Evolutionary conservation across 352 stramenopile genomes (phyloP), one percentile per base, ranked within the genome.

Genomic region (Pythium brachiatum): DNA sequence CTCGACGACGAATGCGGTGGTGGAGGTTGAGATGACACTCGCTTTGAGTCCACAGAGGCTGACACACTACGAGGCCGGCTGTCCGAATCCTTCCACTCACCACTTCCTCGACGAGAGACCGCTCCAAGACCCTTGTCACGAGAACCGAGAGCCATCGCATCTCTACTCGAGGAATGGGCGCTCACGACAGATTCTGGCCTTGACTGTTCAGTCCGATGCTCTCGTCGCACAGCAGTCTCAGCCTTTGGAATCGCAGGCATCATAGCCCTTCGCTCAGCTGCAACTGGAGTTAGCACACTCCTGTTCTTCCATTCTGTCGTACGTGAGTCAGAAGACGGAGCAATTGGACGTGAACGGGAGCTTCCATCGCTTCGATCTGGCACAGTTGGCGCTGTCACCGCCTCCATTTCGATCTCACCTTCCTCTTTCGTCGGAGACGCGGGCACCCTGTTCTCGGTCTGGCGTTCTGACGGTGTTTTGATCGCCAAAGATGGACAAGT

Each of bases 1-100:
- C 76, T 66, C 36, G 26, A 64, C 47, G 50, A 9, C 57, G 65
- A 31, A 47, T 69, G 52, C 53, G 65, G 26, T 75, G 25, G 25
- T 7, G n/a, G 56, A 4, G 62, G 62, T 32, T 34, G 47, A 4
- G 27, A 23, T 29, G 53, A 16, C 39, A 32, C 53, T n/a, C 39
- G 52, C 21, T 47, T 25, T 9, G 56, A 53, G 0, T 69, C 54
- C 8, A 39, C 18, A 0, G 16, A 21, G 6, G 7, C 20, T n/a
- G 41, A 15, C 6, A 27, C 8, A 41, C 43, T 48, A 15, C 29
- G 36, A n/a, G 48, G 46, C 13, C 34, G 43, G 7, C 20, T 50
- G 7, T 68, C 61, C 5, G 48, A 29, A 12, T 67, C 64, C 26
- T 51, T 63, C 59, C 64, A 72, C 20, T 72, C 64, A 16, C 54